These are phyloP conservation scores for Hansenula sp. DNA, from an alignment of 1,139 yeast genomes.

Conservation along the genomic window DNA sequence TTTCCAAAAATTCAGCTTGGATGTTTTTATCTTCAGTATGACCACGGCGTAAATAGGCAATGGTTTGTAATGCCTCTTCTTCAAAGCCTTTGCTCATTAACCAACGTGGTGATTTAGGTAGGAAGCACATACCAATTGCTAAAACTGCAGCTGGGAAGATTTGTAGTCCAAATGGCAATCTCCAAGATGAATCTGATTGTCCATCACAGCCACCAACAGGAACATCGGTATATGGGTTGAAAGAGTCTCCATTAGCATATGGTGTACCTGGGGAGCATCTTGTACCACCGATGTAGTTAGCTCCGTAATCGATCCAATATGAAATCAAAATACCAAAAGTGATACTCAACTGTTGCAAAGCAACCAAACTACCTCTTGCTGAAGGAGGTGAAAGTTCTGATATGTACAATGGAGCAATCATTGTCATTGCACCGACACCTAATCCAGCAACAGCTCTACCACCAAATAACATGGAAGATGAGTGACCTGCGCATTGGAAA, in stretches of 20 bases:
- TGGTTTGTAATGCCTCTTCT: conserved; percentile 40
- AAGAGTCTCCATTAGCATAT: conserved; percentile 5
- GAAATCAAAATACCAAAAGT: conserved; percentile 22
- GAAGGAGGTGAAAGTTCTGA: conserved; percentile 62
- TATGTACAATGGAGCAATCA: conserved; percentile 52
- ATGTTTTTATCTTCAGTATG: neutral
- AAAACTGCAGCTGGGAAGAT: conserved; percentile 35
- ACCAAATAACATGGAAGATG: conserved; percentile 39
- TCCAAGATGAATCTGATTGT: conserved; percentile 33
- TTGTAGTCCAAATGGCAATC: conserved; percentile 39
- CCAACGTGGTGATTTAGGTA: conserved; percentile 79
- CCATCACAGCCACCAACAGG: conserved; percentile 8
- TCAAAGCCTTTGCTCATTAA: conserved; percentile 49
- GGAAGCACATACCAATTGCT: conserved; percentile 27
- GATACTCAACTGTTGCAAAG: conserved; percentile 59
- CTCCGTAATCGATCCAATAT: conserved; percentile 20
- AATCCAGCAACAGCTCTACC: conserved; percentile 52
- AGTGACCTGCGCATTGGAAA: conserved; percentile 43
- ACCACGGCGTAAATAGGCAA: conserved; percentile 52
- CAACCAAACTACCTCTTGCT: conserved; percentile 62
- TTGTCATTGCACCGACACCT: conserved; percentile 54
- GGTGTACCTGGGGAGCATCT: conserved; percentile 5
- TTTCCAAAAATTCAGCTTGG: conserved; percentile 5
- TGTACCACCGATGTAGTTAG: conserved; percentile 9
- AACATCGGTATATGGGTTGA: conserved; percentile 9